Base-by-base conservation (phyloP, 176 grass and related monocot genomes). In the Hyparrhenia diplandra region DNA sequence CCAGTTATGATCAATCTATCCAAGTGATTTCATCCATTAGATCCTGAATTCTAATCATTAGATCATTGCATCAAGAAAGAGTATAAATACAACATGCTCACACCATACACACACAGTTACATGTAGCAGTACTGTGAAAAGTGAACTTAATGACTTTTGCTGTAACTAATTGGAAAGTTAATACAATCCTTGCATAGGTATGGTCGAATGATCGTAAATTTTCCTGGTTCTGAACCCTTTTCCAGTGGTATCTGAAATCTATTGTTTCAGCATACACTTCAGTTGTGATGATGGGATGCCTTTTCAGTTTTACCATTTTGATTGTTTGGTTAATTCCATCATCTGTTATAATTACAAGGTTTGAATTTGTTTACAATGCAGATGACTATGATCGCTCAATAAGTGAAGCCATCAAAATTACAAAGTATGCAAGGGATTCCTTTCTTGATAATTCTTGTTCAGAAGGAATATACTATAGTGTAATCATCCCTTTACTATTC, bases 321-420 rank as follows among this genome's bases (percentile, higher is more conserved):
- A 3, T 64, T 87, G 10, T 35, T 63, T 39, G 11, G 39, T 62
- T 60, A 49, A 64, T 30, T 74, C 59, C 34, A 45, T 30, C 42
- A 39, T 43, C 62, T 67, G 62, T 71, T 87, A 67, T 72, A 58
- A 35, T 71, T 28, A 77, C 64, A 77, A 64, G 28, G 16, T 76
- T 86, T 81, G 12, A 74, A 57, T 67, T 80, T 62, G 71, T 80
- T 65, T 67, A 64, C 35, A 64, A 84, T 89, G 91, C 93, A 99
- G 97, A 99, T 93, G 97, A 99, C 66, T 99, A 90, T 88, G 97
- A 99, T 16, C 90, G 97, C 45, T 99, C 97, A 84, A 99, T 99
- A 87, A 99, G 87, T 29, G 97, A 99, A 82, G 97, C 97, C 62
- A 99, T 99, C 81, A 95, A 99, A 88, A 90, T 95, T 70, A 99